A percentile compares a stretch with the other conserved stretches of the same genome.
These are phyloP conservation scores for Trichosporon inkin DNA, from an alignment of 1,284 basidiomycete species.

Conservation along the genomic window DNA sequence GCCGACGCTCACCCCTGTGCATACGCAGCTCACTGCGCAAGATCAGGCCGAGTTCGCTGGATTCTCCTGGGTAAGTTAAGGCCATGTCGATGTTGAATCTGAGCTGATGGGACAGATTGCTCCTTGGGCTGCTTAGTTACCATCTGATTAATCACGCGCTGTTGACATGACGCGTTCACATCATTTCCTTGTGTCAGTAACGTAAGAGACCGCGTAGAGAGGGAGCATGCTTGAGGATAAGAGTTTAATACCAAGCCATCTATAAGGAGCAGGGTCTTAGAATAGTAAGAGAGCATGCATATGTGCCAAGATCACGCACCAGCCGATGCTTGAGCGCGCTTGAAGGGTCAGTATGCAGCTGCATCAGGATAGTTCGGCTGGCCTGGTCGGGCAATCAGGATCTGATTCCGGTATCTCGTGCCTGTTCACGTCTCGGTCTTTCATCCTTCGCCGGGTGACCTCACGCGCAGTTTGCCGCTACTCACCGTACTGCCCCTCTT, in stretches of 20 bases:
- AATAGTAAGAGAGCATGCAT: slow-evolving; percentile 9
- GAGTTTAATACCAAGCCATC: slow-evolving; percentile 1
- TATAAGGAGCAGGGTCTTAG: neutral
- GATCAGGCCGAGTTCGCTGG: slow-evolving; percentile 95
- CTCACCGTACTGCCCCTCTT: neutral
- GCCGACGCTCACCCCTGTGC: slow-evolving; percentile 95
- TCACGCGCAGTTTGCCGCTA: neutral
- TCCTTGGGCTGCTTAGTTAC: slow-evolving; percentile 28
- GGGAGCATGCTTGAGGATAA: neutral
- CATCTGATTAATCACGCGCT: neutral
- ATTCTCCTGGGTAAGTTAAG: slow-evolving; percentile 67
- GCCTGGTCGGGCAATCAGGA: neutral
- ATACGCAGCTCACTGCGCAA: slow-evolving; percentile 83
- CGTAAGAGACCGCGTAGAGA: neutral
- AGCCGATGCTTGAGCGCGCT: no score
- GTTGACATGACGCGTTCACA: slow-evolving; percentile 2
- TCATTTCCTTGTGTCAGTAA: slow-evolving; percentile 2
- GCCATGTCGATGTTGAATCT: no score
- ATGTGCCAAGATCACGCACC: neutral
- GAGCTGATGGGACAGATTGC: slow-evolving; percentile 28
- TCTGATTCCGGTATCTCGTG: slow-evolving; percentile 5
- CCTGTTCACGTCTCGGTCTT: neutral
- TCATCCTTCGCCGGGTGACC: neutral
- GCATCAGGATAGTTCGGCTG: neutral
- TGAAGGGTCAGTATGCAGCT: neutral